phyloP scores from a whole-genome alignment of 108 stramenopile species.

The Skeletonema grethae region DNA sequence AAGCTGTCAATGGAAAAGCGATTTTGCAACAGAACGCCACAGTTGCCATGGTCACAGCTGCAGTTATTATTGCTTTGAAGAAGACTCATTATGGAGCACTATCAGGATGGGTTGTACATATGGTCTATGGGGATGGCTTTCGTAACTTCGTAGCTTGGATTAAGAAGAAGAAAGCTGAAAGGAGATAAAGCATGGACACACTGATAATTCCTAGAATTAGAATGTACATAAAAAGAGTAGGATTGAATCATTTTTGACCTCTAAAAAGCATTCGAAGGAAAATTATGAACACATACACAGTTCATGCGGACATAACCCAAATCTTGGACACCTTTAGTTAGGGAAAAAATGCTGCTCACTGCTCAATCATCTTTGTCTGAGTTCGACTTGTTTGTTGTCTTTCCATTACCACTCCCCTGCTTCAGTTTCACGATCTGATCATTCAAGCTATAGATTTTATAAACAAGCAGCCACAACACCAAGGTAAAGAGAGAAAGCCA shows the following conservation, averaged over 20 bases:
- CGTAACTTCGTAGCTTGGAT: slow-evolving; percentile 36
- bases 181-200: neutral
- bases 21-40: slow-evolving; percentile 46
- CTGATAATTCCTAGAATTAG: neutral
- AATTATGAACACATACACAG: too few species aligned
- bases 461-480: slow-evolving; percentile 47
- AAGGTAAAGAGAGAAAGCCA: slow-evolving; percentile 49
- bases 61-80: slow-evolving; percentile 66
- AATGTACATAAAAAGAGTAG: neutral
- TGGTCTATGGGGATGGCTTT: slow-evolving; percentile 60
- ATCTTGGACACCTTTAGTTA: too few species aligned
- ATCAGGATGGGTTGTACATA: slow-evolving; percentile 66
- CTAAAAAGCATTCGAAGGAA: too few species aligned
- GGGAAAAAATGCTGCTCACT: too few species aligned
- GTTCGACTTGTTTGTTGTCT: slow-evolving; percentile 1
- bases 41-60: slow-evolving; percentile 62
- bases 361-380: neutral
- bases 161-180: slow-evolving; percentile 11
- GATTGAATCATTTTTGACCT: neutral
- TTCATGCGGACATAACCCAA: too few species aligned
- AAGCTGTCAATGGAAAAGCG: slow-evolving; percentile 4
- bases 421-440: slow-evolving; percentile 36
- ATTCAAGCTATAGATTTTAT: slow-evolving; percentile 40
- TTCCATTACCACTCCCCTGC: slow-evolving; percentile 15
- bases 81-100: slow-evolving; percentile 75